Conservation (phyloP, 2,329 filamentous ascomycete species). For the Tolypocladium nubicola region DNA sequence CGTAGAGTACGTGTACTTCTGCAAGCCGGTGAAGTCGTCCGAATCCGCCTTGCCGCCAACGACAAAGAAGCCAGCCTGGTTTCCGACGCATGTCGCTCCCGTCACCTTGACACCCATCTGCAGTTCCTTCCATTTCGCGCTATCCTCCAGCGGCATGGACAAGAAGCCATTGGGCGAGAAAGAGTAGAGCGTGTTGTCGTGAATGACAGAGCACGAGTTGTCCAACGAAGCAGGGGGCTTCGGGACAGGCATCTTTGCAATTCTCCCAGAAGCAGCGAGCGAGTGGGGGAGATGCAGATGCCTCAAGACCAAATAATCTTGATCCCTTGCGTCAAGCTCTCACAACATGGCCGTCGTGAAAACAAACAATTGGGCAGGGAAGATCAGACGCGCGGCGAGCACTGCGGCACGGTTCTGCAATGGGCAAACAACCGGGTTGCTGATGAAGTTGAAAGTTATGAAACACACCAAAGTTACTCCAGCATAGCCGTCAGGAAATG, state of each 20-base stretch:
- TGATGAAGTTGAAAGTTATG: neutral
- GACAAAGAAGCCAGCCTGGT: slow-evolving; percentile 61
- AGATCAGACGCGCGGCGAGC: neutral
- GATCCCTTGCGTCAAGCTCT: neutral
- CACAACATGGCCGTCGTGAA: slow-evolving; percentile 1
- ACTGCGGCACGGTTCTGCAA: neutral
- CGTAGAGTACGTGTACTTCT: slow-evolving; percentile 50
- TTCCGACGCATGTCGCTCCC: slow-evolving; percentile 68
- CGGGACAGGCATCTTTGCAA: slow-evolving; percentile 56
- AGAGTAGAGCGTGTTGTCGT: slow-evolving; percentile 75
- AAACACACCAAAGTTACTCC: neutral
- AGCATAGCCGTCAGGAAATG: neutral
- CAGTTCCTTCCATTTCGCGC: slow-evolving; percentile 61
- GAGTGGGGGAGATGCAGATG: neutral
- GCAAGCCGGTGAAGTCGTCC: slow-evolving; percentile 60
- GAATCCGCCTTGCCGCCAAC: slow-evolving; percentile 58
- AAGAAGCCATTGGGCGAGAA: slow-evolving; percentile 69
- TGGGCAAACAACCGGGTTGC: neutral
- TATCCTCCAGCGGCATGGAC: slow-evolving; percentile 56
- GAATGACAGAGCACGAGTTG: slow-evolving; percentile 71
- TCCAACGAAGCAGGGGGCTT: slow-evolving; percentile 58
- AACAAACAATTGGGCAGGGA: neutral
- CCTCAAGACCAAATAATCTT: neutral
- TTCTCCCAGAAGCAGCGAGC: slow-evolving; percentile 1
- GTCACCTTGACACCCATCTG: slow-evolving; percentile 58